Evolutionary conservation across 2,329 filamentous ascomycete genomes (phyloP), one percentile per base, ranked within the genome.

Genomic region (Thielaviopsis euricoi): DNA sequence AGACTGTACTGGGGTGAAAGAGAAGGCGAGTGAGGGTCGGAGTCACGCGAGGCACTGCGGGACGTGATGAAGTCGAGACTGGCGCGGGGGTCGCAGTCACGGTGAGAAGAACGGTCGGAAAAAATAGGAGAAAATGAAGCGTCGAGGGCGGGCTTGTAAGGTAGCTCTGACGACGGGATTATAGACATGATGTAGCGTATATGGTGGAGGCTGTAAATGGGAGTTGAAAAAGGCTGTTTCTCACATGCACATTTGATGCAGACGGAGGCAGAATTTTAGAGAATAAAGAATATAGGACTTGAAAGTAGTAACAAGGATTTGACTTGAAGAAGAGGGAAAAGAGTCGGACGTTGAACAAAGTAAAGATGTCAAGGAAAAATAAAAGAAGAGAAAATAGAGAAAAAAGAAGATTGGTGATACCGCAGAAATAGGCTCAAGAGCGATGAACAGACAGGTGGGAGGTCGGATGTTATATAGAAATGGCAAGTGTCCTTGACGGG

Each of bases 11-110:
- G 48, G 19, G 55, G 55, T n/a, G 55, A 57, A 9, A 52, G 46
- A 43, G 55, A 52, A 22, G 55, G 55, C 9, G 55, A 57, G 1
- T 57, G 12, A 7, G 55, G 37, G 26, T 17, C 17, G 37, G 40
- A 43, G 19, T 55, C 2, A 22, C 17, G 22, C 53, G 40, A 7
- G 22, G n/a, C 3, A 40, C 23, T 19, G 53, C 9, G n/a, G 10
- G 17, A 15, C 10, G 50, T 57, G n/a, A 57, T 40, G 19, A 57
- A 57, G 15, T 57, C 48, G 15, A 57, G 48, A 33, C 55, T 57
- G 33, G 25, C 40, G 19, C 55, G 55, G 6, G 55, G 55, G 49
- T 57, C 55, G 29, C 13, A 17, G 37, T 43, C 15, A n/a, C 17
- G 37, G 37, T 15, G 37, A n/a, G 13, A 5, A 43, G 37, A 43